phyloP scores from a whole-genome alignment of 805 yeast species.

The Yamadazyma phyllophila region DNA sequence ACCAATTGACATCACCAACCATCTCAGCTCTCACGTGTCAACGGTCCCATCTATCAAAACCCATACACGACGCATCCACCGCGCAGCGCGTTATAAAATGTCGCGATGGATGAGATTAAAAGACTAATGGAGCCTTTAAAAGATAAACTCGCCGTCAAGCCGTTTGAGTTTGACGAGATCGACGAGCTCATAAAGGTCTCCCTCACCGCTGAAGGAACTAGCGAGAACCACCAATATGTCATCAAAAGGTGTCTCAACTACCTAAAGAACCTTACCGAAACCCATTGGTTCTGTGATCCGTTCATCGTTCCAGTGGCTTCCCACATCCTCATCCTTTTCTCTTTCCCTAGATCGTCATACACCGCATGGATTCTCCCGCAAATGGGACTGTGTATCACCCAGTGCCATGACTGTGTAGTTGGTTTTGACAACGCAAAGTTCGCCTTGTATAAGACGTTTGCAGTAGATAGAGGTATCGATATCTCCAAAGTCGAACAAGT shows the following conservation, averaged over 20 bases:
- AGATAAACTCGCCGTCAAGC: constrained; percentile 2
- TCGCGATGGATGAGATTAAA: constrained; percentile 1
- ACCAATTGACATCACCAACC: no score
- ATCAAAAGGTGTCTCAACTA: constrained; percentile 21
- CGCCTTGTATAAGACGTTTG: constrained; percentile 49
- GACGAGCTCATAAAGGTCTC: constrained; percentile 2
- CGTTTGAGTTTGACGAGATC: constrained; percentile 9
- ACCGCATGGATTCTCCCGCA: constrained; percentile 41
- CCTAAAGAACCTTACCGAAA: constrained; percentile 18
- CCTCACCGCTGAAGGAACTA: constrained; percentile 2
- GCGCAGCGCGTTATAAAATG: no score
- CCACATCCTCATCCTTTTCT: constrained; percentile 57
- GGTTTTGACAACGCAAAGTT: constrained; percentile 55
- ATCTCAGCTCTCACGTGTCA: no score
- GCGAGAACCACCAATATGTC: constrained; percentile 8
- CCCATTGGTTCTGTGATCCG: constrained; percentile 61
- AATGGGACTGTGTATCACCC: constrained; percentile 38
- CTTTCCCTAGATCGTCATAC: constrained; percentile 52
- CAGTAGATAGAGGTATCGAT: constrained; percentile 45
- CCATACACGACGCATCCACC: background rate
- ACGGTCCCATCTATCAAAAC: no score
- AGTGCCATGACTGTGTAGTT: constrained; percentile 54
- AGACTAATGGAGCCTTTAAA: background rate
- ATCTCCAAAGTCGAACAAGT: constrained; percentile 29
- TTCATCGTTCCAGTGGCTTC: constrained; percentile 47